Base-by-base conservation (phyloP, 331 rosid genomes). In the Malus hybrid region DNA sequence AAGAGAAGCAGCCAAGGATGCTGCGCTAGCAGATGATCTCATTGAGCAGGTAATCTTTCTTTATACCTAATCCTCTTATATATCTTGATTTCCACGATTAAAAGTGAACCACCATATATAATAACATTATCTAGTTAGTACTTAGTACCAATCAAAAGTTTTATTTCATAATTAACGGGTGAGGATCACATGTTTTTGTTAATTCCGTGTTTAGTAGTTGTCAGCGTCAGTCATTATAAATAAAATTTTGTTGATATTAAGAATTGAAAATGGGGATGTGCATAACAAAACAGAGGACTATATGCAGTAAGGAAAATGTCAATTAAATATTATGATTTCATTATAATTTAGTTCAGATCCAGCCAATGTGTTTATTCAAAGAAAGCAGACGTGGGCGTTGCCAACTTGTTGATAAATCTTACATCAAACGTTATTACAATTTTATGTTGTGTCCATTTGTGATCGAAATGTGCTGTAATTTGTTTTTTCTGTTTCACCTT, bases 31-130 rank as follows among this genome's bases (percentile, higher is more conserved):
- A 4, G 88, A 79, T 52, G 80, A 86, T 5, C 44, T 73, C 13
- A 62, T 91, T 36, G 83, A 86, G 7, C 78, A 86, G 93, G 94
- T 91, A 19, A 6, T 52, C 8, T 9, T 5, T 33, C 12, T 33
- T 19, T 9, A 59, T 59, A 59, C 64, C 67, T 36, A 24, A 36
- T 36, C 16, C 28, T 10, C 68, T 60, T 39, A 9, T 31, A 3
- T 61, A 14, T n/a, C 28, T 69, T 24, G 12, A 65, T 7, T 9
- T 65, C 10, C 15, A 20, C 7, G 31, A 19, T 44, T 13, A 33
- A 72, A 72, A 34, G 9, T 14, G 56, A 14, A 20, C 19, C 1
- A 24, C 13, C 54, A 4, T 15, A 32, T 16, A n/a, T 8, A 13
- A 52, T 11, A n/a, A 28, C 20, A 70, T 11, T 16, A 12, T 10